Base-by-base conservation (phyloP, 257 asterid genomes). In the Fraxinus pennsylvanica region DNA sequence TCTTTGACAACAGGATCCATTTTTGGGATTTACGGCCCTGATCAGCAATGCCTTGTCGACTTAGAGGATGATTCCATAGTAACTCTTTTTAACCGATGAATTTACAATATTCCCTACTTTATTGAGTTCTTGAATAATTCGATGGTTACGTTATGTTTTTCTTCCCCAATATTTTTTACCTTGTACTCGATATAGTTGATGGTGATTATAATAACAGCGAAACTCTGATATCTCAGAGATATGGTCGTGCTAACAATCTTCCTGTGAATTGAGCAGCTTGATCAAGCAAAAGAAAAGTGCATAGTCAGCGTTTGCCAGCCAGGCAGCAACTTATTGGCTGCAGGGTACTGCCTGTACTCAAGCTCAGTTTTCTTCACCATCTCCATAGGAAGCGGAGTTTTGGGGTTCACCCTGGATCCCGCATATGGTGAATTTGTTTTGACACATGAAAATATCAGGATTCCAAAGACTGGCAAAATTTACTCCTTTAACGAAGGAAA, bases 401-500 rank as follows among this genome's bases (percentile, higher is more conserved):
- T 79, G 14, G 87, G 76, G 2, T 94, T 92, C 87, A 89, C 91
- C 2, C 81, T 94, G 5, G 97, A 92, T 76, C 92, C 97, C 1
- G 61, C 89, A 14, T 91, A 86, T 15, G 94, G 94, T 12, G 97
- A 92, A 57, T 94, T 94, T 66, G 91, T 92, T 27, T 38, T 94
- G 73, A 94, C 97, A 12, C 97, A 89, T 22, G 92, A 87, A 70
- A 85, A 89, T 84, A 87, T 94, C 68, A 88, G 82, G 87, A 88
- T 92, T 63, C 97, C 96, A 7, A 87, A 68, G 19, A 50, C 92
- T 0, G 86, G 88, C 3, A 87, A 87, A 82, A 92, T 94, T 54
- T 94, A 92, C 82, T 88, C 98, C 0, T 94, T 92, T 82, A 94
- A 92, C 54, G 98, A 94, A 88, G 98, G 97, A 36, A 94, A 94